Evolutionary conservation across 2,329 filamentous ascomycete genomes (phyloP), one percentile per base, ranked within the genome.

Genomic region (Sclerotinia borealis): DNA sequence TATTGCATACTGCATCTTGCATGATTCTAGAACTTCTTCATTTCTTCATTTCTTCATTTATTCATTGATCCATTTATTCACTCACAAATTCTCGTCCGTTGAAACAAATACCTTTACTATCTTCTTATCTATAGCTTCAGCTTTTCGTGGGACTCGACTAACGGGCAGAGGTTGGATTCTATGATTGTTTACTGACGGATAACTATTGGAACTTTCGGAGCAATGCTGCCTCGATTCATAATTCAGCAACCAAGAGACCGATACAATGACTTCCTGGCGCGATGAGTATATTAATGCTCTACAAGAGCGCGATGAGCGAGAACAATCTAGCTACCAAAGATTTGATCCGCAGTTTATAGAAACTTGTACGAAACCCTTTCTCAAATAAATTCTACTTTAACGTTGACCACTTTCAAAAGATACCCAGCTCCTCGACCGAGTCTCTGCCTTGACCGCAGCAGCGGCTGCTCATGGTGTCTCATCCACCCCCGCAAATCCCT

Each of bases 271-370:
- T 68, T 70, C 72, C 34, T 96, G 93, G 90, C 84, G 88, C 72
- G 86, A 90, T 69, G 90, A 96, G 72, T 97, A 96, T 76, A 81
- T 91, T 66, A 80, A 85, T 66, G 88, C 89, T 68, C 81, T 98
- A 68, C 83, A 86, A 69, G 87, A 89, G 71, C 81, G 86, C 67
- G 90, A 91, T 71, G 83, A 86, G 72, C 83, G 85, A 67, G 89
- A 92, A 72, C 82, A 85, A 72, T 80, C 80, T 63, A 85, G 87
- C 69, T 78, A 80, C 64, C 81, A 79, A 68, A 80, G 81, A 6
- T 79, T 85, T 65, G 84, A 85, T 68, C 79, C 79, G 71, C 83
- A 86, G 59, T 83, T 96, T 66, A 89, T 96, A 71, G 83, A 92
- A 74, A 88, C 90, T 66, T 96, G 93, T 96, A 75, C 69, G 85